phyloP scores from a whole-genome alignment of 495 filamentous ascomycete species.

The Tetracladium setigerum region DNA sequence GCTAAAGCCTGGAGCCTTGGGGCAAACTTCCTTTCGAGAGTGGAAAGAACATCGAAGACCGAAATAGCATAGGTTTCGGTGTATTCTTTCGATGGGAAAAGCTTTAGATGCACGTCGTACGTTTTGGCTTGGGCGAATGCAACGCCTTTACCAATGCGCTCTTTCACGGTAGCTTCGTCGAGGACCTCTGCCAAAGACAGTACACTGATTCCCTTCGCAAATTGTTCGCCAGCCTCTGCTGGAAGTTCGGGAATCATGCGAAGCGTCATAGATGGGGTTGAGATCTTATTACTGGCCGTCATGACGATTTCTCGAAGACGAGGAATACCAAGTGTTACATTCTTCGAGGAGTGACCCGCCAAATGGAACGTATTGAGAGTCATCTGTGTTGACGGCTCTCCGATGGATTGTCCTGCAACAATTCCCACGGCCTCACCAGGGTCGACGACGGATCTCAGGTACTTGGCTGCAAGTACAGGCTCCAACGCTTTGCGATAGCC shows the following conservation, averaged over 20 bases:
- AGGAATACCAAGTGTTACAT: conserved; percentile 97
- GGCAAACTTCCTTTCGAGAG: conserved; percentile 76
- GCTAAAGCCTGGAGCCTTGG: conserved; percentile 58
- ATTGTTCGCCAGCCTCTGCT: conserved; percentile 60
- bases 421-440: conserved; percentile 98
- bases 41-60: conserved; percentile 62
- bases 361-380: conserved; percentile 99
- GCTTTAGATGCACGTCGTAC: conserved; percentile 71
- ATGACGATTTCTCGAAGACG: conserved; percentile 96
- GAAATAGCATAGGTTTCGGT: conserved; percentile 74
- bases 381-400: conserved; percentile 98
- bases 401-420: conserved; percentile 91
- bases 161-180: conserved; percentile 72
- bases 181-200: conserved; percentile 81
- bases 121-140: conserved; percentile 67
- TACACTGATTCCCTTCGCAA: conserved; percentile 88
- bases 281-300: conserved; percentile 83
- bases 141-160: conserved; percentile 61
- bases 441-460: conserved; percentile 87
- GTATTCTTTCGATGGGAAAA: conserved; percentile 84
- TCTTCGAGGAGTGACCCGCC: conserved; percentile 95
- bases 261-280: conserved; percentile 89
- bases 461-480: conserved; percentile 80
- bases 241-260: conserved; percentile 66
- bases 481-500: conserved; percentile 68